A percentile compares a stretch with the other conserved stretches of the same genome.
phyloP scores from a whole-genome alignment of 2,329 filamentous ascomycete genomes.

The Botrytis byssoidea region DNA sequence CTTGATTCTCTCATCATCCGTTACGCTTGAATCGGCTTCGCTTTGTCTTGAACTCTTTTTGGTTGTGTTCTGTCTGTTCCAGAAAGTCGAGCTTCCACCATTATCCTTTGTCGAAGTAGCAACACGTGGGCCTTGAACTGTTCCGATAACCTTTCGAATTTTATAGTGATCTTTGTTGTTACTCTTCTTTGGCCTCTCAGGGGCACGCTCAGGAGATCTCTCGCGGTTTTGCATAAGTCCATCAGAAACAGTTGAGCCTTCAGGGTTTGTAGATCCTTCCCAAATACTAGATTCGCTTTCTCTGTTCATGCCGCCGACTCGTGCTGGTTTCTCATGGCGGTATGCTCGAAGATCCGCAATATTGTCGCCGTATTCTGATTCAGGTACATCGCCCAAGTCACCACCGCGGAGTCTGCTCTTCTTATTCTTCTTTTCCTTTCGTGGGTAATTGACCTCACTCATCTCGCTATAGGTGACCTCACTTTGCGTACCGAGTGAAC shows the following conservation, averaged over 20 bases:
- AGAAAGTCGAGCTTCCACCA: slow-evolving; percentile 23
- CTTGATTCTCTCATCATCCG: slow-evolving; percentile 49
- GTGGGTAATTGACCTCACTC: slow-evolving; percentile 33
- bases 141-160: slow-evolving; percentile 37
- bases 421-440: slow-evolving; percentile 30
- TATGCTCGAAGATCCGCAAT: slow-evolving; percentile 73
- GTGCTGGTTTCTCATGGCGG: slow-evolving; percentile 79
- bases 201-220: slow-evolving; percentile 55
- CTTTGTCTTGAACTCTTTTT: slow-evolving; percentile 21
- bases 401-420: slow-evolving; percentile 40
- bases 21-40: slow-evolving; percentile 11
- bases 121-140: slow-evolving; percentile 15
- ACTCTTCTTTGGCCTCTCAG: slow-evolving; percentile 40
- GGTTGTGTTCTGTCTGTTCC: slow-evolving; percentile 21
- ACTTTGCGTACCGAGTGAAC: slow-evolving; percentile 25
- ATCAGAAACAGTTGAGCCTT: slow-evolving; percentile 40
- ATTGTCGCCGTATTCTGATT: slow-evolving; percentile 50
- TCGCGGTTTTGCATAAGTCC: slow-evolving; percentile 60
- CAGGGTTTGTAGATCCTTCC: slow-evolving; percentile 69
- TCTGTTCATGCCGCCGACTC: slow-evolving; percentile 86
- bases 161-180: slow-evolving; percentile 31
- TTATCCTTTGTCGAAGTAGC: slow-evolving; percentile 17
- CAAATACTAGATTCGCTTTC: slow-evolving; percentile 75
- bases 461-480: slow-evolving; percentile 31
- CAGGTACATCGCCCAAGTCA: slow-evolving; percentile 24